These are phyloP conservation scores for Puccinia polysora DNA, from an alignment of 1,284 basidiomycete genomes.

Conservation along the genomic window DNA sequence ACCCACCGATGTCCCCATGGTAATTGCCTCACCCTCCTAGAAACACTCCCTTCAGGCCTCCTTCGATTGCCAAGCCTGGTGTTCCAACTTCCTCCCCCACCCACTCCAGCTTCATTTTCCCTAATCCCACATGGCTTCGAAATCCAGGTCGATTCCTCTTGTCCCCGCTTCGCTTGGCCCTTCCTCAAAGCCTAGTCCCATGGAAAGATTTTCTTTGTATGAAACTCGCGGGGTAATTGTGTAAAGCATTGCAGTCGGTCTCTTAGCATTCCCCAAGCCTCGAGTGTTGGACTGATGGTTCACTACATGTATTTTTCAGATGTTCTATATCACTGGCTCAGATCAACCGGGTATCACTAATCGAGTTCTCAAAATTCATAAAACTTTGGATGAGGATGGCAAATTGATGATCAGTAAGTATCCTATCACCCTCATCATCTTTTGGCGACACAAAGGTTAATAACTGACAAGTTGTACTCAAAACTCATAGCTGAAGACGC, in stretches of 20 bases:
- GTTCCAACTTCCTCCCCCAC: no score
- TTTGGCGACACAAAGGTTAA: conserved; percentile 58
- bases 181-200: conserved; percentile 14
- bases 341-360: conserved; percentile 77
- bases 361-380: conserved; percentile 83
- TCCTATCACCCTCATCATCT: not conserved
- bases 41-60: no score
- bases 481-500: conserved; percentile 63
- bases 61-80: no score
- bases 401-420: conserved; percentile 42
- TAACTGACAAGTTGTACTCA: not conserved
- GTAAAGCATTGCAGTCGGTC: not conserved
- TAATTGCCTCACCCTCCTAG: no score
- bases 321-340: conserved; percentile 82
- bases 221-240: conserved; percentile 36
- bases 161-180: not conserved
- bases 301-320: conserved; percentile 51
- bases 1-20: no score
- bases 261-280: not conserved
- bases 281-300: not conserved
- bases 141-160: no score
- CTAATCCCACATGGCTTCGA: no score
- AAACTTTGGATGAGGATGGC: conserved; percentile 57
- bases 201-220: conserved; percentile 38
- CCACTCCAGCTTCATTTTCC: no score